Base-by-base conservation (phyloP, 176 grass and related monocot genomes). In the Areca catechu region DNA sequence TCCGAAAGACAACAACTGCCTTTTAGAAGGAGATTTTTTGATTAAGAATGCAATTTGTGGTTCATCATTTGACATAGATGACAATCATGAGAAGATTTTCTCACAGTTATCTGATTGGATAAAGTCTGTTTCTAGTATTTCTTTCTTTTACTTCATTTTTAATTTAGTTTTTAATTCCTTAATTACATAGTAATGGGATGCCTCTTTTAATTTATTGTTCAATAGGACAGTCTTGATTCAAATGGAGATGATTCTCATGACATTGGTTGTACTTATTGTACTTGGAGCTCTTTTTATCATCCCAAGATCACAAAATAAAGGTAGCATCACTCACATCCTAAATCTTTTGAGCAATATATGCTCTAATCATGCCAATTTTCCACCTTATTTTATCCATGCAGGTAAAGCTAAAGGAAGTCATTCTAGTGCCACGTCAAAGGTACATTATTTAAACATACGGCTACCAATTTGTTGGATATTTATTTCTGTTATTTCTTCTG, bases 201-300 rank as follows among this genome's bases (percentile, higher is more conserved):
- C 7, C 10, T 43, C 9, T 62, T 16, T 62, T 20, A 30, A 20
- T 21, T 48, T 30, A 15, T 58, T 65, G 27, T 58, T 68, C 16
- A 23, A 9, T 37, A 59, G 71, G 34, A 12, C 58, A 5, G 22
- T 58, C 60, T 15, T 19, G n/a, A 12, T 22, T 20, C 19, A 59
- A 18, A 95, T 95, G 81, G 89, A 79, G 29, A 19, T 89, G 18
- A 49, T 82, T 68, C 16, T 53, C 19, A 62, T 85, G 25, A 56
- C 70, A 20, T 43, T 82, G 56, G 53, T 89, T 59, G 23, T 76
- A 43, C 89, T 95, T 77, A 22, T 89, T 61, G 77, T 63, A 60
- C 51, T 95, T 20, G 89, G 80, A 75, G 81, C 65, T 23, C 21
- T 89, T 2, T 95, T 82, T 80, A 43, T 82, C 49, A 71, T 95